A percentile compares a stretch with the other conserved stretches of the same genome.
These are phyloP conservation scores for Aphanomyces euteiches DNA, from an alignment of 352 stramenopile genomes.

Conservation along the genomic window DNA sequence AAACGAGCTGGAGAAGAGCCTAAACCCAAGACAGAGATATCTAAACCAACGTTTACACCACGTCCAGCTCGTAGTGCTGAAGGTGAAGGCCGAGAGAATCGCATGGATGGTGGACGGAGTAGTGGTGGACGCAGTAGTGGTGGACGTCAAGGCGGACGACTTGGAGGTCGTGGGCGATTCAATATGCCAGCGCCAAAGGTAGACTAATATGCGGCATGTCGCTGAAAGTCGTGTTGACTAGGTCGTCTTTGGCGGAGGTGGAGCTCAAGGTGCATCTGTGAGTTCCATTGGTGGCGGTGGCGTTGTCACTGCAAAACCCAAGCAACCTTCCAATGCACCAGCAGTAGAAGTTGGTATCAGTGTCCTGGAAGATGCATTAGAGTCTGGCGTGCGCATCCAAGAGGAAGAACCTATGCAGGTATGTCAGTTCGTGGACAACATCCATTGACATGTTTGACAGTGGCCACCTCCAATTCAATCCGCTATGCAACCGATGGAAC, in stretches of 20 bases:
- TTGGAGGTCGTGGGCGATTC: slow-evolving; percentile 35
- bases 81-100: not conserved
- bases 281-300: slow-evolving; percentile 37
- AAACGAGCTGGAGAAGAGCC: not conserved
- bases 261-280: slow-evolving; percentile 76
- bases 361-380: slow-evolving; percentile 71
- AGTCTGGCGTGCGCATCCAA: slow-evolving; percentile 40
- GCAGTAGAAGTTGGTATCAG: slow-evolving; percentile 75
- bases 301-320: slow-evolving; percentile 43
- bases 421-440: slow-evolving; percentile 40
- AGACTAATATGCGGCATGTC: not conserved
- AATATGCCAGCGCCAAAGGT: slow-evolving; percentile 59
- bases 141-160: slow-evolving; percentile 1
- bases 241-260: slow-evolving; percentile 74
- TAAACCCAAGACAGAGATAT: not conserved
- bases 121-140: slow-evolving; percentile 7
- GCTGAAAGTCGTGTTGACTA: slow-evolving; percentile 9
- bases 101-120: not conserved
- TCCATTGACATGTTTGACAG: slow-evolving; percentile 31
- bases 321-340: slow-evolving; percentile 38
- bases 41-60: slow-evolving; percentile 9
- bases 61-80: not conserved
- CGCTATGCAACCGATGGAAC: slow-evolving; percentile 75
- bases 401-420: slow-evolving; percentile 52
- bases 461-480: slow-evolving; percentile 79